Base-by-base conservation (phyloP, 768 basidiomycete species). In the Sporobolomyces phaffii region DNA sequence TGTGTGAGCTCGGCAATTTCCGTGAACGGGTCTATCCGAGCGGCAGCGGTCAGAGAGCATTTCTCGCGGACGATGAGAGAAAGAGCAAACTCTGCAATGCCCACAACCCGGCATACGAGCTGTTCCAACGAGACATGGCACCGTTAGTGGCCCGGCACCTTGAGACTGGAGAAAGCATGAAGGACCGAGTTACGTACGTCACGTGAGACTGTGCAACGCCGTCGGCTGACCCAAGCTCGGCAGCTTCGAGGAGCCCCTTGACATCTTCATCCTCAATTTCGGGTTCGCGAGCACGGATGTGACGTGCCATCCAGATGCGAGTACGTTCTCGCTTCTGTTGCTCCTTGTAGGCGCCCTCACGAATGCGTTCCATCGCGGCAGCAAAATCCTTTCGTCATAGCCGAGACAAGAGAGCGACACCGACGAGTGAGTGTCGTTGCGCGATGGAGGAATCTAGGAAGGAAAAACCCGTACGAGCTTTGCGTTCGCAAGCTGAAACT, bases 1-100 rank as follows among this genome's bases (percentile, higher is more conserved):
- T 65, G 24, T 20, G 69, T 65, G 49, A 70, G 64, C 41, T 65
- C 69, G 3, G 57, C 61, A 28, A 70, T 51, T 50, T 70, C 69
- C 29, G 62, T 66, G 62, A 66, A 66, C 9, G 65, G 69, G 36
- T 70, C 68, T 70, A 51, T 22, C 15, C 2, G 3, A 15, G 24
- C 3, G 36, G 29, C 5, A 17, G 5, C 4, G 5, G 34, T 29
- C 17, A 29, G 24, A 38, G 33, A n/a, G 22, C 34, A 24, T 9
- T 24, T 22, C 26, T 38, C 8, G 36, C 5, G 34, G 17, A 28
- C 17, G 20, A 33, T 5, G 24, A 6, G 0, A 13, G 18, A 33
- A 36, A 24, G 17, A 57, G 14, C 68, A 4, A 7, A 69, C 68
- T 70, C 11, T 66, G 56, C 1, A 66, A 26, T 0, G 69, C 69